Evolutionary conservation across 108 stramenopile species (phyloP), one percentile per base, ranked within the genome.

Genomic region (Stephanodiscus minutulus): DNA sequence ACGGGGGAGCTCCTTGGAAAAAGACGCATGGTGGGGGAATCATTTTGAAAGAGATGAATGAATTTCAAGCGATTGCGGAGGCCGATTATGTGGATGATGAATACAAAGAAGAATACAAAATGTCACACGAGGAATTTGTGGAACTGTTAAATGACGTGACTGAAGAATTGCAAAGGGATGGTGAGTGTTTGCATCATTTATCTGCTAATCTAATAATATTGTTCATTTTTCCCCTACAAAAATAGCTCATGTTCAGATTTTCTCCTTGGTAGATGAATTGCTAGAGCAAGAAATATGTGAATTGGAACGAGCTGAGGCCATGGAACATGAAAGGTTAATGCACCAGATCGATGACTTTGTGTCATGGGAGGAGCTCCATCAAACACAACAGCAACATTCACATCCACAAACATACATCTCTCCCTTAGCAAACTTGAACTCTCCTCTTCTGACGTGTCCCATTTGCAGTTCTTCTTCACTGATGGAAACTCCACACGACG

Each of bases 101-200:
- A 5, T 4, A 60, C 18, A 48, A 39, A 0, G 31, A 41, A 11
- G 56, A 73, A 56, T 65, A 61, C 57, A 58, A 44, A 55, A 75
- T 75, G 50, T 57, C 74, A 9, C 49, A 75, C 3, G 50, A 64
- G 57, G 66, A 75, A 67, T 75, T 62, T 41, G 13, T 15, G 33
- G 31, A 60, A 22, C 28, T 75, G n/a, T 68, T 75, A 44, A 49
- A 67, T 43, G 74, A 75, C 44, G 74, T 75, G 47, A 62, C 66
- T 3, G 47, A 68, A 27, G 74, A 75, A 47, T 63, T 75, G 8
- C 50, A 75, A 43, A 25, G 53, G 29, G 74, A 68, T 22, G 66
- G 66, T 67, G 22, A 11, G 64, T 66, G 13, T 56, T 17, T 58
- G 11, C 20, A 29, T 37, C 7, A 35, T 36, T 33, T 11, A 35